Conservation (phyloP, 352 stramenopile species). For the Globisporangium perplexum region DNA sequence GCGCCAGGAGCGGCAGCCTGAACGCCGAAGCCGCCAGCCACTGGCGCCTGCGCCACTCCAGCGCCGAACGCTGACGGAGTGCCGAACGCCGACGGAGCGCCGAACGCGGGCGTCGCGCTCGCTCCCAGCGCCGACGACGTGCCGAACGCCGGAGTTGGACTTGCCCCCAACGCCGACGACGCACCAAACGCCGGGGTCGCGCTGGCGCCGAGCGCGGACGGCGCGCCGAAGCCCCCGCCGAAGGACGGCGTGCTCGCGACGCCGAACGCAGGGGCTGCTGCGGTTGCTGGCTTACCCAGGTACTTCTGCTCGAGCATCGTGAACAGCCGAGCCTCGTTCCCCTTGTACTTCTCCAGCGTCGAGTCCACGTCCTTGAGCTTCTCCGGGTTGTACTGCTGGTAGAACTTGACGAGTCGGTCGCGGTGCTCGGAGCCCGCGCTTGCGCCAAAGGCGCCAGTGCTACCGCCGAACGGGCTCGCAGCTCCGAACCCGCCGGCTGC, state of each 20-base stretch:
- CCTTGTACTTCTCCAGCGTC: conserved; percentile 72
- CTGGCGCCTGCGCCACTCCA: not conserved
- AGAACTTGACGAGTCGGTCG: conserved; percentile 56
- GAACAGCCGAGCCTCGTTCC: conserved; percentile 61
- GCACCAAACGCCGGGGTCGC: conserved; percentile 43
- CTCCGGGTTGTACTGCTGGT: conserved; percentile 66
- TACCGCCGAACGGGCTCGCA: conserved; percentile 24
- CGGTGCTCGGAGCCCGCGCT: conserved; percentile 34
- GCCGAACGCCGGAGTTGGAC: conserved; percentile 13
- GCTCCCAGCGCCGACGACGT: conserved; percentile 32
- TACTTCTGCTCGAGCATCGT: conserved; percentile 78
- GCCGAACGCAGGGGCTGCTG: conserved; percentile 29
- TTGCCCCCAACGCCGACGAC: conserved; percentile 35
- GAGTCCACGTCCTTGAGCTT: conserved; percentile 65
- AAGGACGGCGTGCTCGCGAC: conserved; percentile 28
- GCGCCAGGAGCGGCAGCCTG: conserved; percentile 9
- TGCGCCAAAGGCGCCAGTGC: conserved; percentile 26
- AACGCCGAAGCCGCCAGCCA: conserved; percentile 4
- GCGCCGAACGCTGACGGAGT: conserved; percentile 16
- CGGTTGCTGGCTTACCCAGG: conserved; percentile 17
- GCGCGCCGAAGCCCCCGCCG: conserved; percentile 40
- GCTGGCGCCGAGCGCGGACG: conserved; percentile 34
- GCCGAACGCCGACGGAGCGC: conserved; percentile 29
- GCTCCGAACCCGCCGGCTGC: not conserved
- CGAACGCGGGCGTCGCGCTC: conserved; percentile 13